Percentiles rank a stretch among this genome's conserved stretches.
Conservation (phyloP, 192 early-diverging fungal species). For the Neocallimastix lanati region DNA sequence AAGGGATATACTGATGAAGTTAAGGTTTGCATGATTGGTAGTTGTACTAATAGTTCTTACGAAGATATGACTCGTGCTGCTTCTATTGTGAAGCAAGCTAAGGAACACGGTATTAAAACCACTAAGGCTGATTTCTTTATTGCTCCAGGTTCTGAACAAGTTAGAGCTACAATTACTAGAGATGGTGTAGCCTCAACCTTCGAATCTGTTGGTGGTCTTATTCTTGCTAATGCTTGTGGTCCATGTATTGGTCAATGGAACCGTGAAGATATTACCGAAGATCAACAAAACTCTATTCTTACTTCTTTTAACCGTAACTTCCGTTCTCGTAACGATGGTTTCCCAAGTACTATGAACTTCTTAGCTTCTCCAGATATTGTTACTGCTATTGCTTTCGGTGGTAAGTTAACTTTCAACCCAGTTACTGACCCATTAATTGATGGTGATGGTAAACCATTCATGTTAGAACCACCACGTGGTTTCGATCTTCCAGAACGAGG, state of each 20-base stretch:
- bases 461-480: conserved; percentile 58
- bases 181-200: conserved; percentile 74
- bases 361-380: conserved; percentile 94
- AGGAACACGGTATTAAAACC: conserved; percentile 51
- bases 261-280: conserved; percentile 39
- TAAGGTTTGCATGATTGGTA: conserved; percentile 80
- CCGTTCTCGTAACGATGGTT: conserved; percentile 83
- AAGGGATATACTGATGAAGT: conserved; percentile 79
- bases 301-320: conserved; percentile 99
- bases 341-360: conserved; percentile 88
- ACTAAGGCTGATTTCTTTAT: conserved; percentile 73
- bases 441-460: conserved; percentile 54
- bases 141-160: conserved; percentile 95
- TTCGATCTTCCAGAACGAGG: conserved; percentile 68
- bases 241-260: conserved; percentile 96
- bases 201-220: conserved; percentile 64
- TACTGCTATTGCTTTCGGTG: conserved; percentile 76
- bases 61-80: conserved; percentile 92
- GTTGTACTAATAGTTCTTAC: conserved; percentile 95
- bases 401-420: conserved; percentile 79
- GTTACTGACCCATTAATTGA: conserved; percentile 56
- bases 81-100: conserved; percentile 70
- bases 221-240: conserved; percentile 93
- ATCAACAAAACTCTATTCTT: conserved; percentile 76
- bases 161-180: conserved; percentile 89